A percentile compares a stretch with the other conserved stretches of the same genome.
These are phyloP conservation scores for Sequoiadendron giganteum DNA, from an alignment of 75 land plant species.

Conservation along the genomic window DNA sequence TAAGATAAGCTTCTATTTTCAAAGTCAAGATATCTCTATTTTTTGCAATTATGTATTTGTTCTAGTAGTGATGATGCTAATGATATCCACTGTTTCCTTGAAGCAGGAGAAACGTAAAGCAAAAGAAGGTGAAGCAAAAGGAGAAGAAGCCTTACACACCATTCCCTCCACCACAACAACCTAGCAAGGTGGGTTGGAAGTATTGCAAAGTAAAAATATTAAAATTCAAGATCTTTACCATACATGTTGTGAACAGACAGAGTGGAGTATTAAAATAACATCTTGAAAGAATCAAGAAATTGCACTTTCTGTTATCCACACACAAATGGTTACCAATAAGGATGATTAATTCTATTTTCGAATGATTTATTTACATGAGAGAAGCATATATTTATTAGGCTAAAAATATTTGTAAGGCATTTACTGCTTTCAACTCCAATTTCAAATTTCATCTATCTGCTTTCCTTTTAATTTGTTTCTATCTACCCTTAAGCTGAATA, in stretches of 20 bases:
- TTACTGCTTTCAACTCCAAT: neutral
- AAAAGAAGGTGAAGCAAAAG: slow-evolving; percentile 73
- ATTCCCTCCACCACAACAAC: slow-evolving; percentile 97
- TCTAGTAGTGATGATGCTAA: neutral
- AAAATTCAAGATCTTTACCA: neutral
- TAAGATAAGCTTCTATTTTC: neutral
- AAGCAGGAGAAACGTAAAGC: slow-evolving; percentile 92
- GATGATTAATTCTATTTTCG: neutral
- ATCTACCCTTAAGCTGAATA: neutral
- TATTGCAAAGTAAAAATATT: neutral
- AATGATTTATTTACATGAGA: neutral
- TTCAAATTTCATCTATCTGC: neutral
- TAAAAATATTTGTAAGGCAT: neutral
- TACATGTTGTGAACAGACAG: neutral
- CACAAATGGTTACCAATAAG: neutral
- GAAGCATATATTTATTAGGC: neutral
- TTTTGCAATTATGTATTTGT: neutral
- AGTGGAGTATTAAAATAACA: neutral
- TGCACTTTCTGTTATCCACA: neutral
- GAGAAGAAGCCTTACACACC: slow-evolving; percentile 98
- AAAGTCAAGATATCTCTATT: neutral
- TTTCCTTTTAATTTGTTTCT: neutral
- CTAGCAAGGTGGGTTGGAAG: slow-evolving; percentile 71
- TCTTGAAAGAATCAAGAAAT: neutral
- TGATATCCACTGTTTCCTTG: neutral